Conservation (phyloP, 179 eudicot genomes). For the Corrigiola litoralis region DNA sequence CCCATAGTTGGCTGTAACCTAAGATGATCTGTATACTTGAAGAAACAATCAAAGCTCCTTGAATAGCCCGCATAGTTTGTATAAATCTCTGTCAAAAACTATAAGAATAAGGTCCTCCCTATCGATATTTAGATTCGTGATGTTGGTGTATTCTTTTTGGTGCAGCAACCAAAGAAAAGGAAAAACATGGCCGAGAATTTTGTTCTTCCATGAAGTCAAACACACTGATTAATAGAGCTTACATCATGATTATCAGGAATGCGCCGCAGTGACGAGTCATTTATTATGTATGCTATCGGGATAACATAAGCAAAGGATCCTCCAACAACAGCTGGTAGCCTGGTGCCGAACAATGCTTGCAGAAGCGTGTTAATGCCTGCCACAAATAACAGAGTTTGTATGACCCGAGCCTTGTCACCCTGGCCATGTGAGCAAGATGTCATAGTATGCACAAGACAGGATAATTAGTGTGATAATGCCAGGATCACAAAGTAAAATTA, state of each 20-base stretch:
- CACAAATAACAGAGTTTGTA: conserved; percentile 89
- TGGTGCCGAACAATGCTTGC: conserved; percentile 91
- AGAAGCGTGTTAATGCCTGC: conserved; percentile 93
- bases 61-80: conserved; percentile 96
- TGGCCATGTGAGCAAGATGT: conserved; percentile 31
- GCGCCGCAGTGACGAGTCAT: conserved; percentile 70
- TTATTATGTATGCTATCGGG: conserved; percentile 79
- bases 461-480: not conserved
- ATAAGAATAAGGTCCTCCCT: not conserved
- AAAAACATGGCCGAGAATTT: not conserved
- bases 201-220: not conserved
- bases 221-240: conserved; percentile 27
- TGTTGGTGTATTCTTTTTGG: not conserved
- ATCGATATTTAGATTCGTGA: not conserved
- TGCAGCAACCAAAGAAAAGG: not conserved
- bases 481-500: not conserved
- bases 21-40: conserved; percentile 83
- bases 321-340: conserved; percentile 94
- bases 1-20: conserved; percentile 99
- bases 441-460: not conserved
- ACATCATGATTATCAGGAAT: conserved; percentile 74
- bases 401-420: conserved; percentile 98
- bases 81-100: conserved; percentile 62
- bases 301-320: conserved; percentile 82
- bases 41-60: conserved; percentile 92